Evolutionary conservation across 768 basidiomycete species (phyloP).

Genomic region (Termitomyces heimii): DNA sequence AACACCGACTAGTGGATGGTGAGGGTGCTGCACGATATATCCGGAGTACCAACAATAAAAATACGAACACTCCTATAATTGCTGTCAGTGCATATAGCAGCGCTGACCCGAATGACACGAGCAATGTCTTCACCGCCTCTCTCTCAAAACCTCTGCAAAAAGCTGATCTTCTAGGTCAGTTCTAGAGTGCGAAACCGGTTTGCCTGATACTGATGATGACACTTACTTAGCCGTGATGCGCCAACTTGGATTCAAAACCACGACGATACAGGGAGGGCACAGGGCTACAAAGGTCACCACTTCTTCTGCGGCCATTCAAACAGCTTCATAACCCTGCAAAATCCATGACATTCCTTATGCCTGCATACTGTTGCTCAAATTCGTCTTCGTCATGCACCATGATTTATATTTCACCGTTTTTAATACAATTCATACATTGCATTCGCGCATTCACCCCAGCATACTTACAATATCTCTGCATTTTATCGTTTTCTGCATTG

Average conservation of each 20-base stretch:
- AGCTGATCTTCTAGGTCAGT: constrained; percentile 62
- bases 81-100: constrained; percentile 87
- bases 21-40: constrained; percentile 97
- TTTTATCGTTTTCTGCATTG: constrained; percentile 32
- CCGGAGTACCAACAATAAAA: constrained; percentile 94
- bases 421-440: constrained; percentile 28
- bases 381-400: constrained; percentile 25
- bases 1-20: constrained; percentile 59
- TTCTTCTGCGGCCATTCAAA: constrained; percentile 21
- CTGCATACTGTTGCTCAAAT: constrained; percentile 15
- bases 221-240: constrained; percentile 58
- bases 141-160: constrained; percentile 89
- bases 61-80: constrained; percentile 87
- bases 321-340: constrained; percentile 27
- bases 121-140: constrained; percentile 72
- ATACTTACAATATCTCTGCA: constrained; percentile 26
- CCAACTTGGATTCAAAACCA: constrained; percentile 87
- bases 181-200: background rate
- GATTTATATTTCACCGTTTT: constrained; percentile 25
- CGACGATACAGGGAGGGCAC: constrained; percentile 56
- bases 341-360: constrained; percentile 20
- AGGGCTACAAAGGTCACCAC: constrained; percentile 45
- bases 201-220: constrained; percentile 2
- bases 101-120: constrained; percentile 55
- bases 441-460: constrained; percentile 27